Conservation (phyloP, 805 yeast genomes). For the Aciculoconidium aculeatum region DNA sequence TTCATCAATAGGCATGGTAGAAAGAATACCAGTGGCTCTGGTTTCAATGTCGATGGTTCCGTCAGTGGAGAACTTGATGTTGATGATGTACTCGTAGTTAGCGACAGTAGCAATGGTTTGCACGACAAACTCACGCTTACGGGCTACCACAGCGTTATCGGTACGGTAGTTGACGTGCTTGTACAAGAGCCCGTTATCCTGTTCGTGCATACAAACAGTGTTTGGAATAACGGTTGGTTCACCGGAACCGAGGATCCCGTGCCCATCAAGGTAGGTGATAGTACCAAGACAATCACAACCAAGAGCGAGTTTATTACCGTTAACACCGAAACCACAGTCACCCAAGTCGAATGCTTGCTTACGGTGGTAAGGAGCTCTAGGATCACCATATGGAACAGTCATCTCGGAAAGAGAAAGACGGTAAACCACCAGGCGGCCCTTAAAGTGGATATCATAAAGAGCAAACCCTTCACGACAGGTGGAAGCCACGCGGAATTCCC, state of each 20-base stretch:
- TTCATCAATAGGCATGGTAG: constrained; percentile 77
- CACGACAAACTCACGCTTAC: constrained; percentile 73
- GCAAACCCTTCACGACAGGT: constrained; percentile 78
- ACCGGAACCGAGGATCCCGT: constrained; percentile 53
- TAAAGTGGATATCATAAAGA: constrained; percentile 63
- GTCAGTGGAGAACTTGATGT: constrained; percentile 68
- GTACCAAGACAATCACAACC: constrained; percentile 84
- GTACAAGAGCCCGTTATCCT: constrained; percentile 69
- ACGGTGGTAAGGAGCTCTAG: constrained; percentile 77
- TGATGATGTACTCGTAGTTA: constrained; percentile 74
- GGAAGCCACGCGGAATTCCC: constrained; percentile 70
- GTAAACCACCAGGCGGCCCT: constrained; percentile 72
- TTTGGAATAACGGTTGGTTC: constrained; percentile 57
- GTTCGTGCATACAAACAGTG: constrained; percentile 77
- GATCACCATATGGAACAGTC: constrained; percentile 88
- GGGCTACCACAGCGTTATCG: constrained; percentile 59
- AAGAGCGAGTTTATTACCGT: constrained; percentile 59
- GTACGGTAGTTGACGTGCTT: constrained; percentile 81
- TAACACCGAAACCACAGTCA: constrained; percentile 76
- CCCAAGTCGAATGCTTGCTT: constrained; percentile 85
- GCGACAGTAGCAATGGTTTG: constrained; percentile 83
- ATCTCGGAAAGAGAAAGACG: constrained; percentile 71
- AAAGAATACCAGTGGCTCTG: constrained; percentile 81
- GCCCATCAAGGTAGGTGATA: constrained; percentile 65
- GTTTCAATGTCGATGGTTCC: constrained; percentile 75